A percentile compares a stretch with the other conserved stretches of the same genome.
These are phyloP conservation scores for Salvia sclarea DNA, from an alignment of 305 asterid genomes.

Conservation along the genomic window DNA sequence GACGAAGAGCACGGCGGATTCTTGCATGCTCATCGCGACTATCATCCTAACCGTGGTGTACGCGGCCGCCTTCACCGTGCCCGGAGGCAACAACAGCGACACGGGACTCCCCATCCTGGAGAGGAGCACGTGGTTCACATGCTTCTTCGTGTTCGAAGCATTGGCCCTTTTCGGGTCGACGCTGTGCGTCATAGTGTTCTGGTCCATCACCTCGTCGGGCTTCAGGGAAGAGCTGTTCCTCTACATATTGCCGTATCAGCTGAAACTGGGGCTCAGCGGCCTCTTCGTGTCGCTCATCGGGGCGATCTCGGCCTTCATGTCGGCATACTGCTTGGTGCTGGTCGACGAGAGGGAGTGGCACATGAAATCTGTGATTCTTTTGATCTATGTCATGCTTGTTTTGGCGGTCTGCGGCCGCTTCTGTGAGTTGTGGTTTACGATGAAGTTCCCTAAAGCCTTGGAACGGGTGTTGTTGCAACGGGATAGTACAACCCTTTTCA, in stretches of 20 bases:
- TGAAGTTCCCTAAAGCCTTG: no score
- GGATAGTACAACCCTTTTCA: no score
- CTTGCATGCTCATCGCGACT: conserved; percentile 17
- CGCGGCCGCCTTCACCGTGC: not conserved
- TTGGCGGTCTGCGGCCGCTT: not conserved
- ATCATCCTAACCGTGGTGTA: conserved; percentile 1
- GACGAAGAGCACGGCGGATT: not conserved
- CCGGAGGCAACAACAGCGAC: not conserved
- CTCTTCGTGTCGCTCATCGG: not conserved
- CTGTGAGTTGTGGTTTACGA: no score
- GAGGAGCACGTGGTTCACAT: not conserved
- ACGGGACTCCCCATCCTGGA: not conserved
- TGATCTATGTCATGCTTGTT: not conserved
- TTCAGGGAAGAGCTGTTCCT: not conserved
- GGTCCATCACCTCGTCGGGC: conserved; percentile 4
- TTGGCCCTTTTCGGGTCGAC: not conserved
- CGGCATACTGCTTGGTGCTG: not conserved
- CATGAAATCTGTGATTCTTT: not conserved
- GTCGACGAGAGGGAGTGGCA: not conserved
- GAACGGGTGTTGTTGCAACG: no score
- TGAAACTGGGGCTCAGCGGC: not conserved
- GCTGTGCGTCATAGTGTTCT: not conserved
- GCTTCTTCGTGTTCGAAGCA: not conserved
- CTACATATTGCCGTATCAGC: not conserved
- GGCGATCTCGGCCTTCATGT: not conserved